Conservation (phyloP, 306 rosid species). For the Cucumis hystrix region DNA sequence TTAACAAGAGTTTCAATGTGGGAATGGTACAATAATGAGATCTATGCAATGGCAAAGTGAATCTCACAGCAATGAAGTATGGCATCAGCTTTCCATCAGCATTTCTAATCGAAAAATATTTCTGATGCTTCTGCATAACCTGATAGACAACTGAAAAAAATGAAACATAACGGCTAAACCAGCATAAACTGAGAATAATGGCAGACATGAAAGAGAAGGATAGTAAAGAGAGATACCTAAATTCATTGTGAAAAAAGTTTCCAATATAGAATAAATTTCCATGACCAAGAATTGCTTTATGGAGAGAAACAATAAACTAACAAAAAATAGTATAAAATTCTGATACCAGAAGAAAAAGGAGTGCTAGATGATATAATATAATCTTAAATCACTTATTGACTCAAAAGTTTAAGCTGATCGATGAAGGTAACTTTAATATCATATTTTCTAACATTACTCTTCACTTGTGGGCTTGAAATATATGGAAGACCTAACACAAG, state of each 20-base stretch:
- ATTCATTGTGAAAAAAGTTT: neutral
- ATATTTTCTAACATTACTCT: too few relatives aligned
- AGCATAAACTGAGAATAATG: neutral
- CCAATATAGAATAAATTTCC: neutral
- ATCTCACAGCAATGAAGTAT: conserved; percentile 78
- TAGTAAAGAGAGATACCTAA: neutral
- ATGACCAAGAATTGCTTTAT: neutral
- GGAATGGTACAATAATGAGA: neutral
- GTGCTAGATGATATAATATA: too few relatives aligned
- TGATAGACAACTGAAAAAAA: conserved; percentile 13
- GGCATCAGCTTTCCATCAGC: conserved; percentile 55
- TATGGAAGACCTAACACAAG: too few relatives aligned
- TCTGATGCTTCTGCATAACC: conserved; percentile 99
- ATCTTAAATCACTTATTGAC: too few relatives aligned
- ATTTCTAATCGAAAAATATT: conserved; percentile 65
- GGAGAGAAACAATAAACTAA: neutral
- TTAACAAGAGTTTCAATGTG: neutral
- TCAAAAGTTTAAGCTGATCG: too few relatives aligned
- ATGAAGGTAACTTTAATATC: too few relatives aligned
- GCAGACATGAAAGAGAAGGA: neutral
- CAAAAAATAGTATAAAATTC: neutral
- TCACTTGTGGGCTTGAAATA: too few relatives aligned
- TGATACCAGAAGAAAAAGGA: neutral
- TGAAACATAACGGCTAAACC: neutral
- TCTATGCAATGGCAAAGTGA: neutral